Conservation (phyloP, 2,329 filamentous ascomycete genomes). For the Paradendryphiella salina region DNA sequence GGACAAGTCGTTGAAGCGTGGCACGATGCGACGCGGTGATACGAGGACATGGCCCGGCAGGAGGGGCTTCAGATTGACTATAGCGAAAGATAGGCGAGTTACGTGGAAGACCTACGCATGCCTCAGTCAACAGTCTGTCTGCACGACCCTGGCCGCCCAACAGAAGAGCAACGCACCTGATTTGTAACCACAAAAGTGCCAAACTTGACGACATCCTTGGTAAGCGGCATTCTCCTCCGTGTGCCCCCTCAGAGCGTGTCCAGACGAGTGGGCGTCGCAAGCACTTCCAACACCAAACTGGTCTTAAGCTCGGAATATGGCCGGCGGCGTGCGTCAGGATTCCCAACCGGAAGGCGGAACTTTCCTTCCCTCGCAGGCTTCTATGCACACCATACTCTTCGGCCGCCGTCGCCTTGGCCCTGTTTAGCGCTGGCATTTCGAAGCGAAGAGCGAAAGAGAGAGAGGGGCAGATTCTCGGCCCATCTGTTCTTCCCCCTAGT, state of each 20-base stretch:
- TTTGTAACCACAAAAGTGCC: conserved; percentile 51
- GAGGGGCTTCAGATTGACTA: conserved; percentile 95
- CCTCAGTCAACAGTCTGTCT: conserved; percentile 3
- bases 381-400: conserved; percentile 5
- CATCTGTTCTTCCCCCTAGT: conserved; percentile 9
- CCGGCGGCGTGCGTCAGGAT: conserved; percentile 6
- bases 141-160: not conserved
- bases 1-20: conserved; percentile 74
- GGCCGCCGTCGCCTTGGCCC: conserved; percentile 1
- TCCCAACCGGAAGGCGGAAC: conserved; percentile 15
- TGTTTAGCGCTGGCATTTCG: conserved; percentile 1
- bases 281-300: conserved; percentile 5
- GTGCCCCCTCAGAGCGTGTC: conserved; percentile 1
- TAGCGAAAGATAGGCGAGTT: conserved; percentile 77
- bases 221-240: conserved; percentile 41
- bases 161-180: conserved; percentile 41
- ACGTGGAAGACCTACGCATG: conserved; percentile 76
- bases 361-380: conserved; percentile 13
- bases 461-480: conserved; percentile 10
- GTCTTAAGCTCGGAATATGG: conserved; percentile 5
- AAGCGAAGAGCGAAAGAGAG: not conserved
- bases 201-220: conserved; percentile 49
- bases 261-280: conserved; percentile 5
- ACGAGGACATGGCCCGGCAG: conserved; percentile 92
- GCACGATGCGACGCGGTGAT: conserved; percentile 70